Evolutionary conservation across 2,329 filamentous ascomycete species (phyloP), one percentile per base, ranked within the genome.

Genomic region (Colletotrichum noveboracense): DNA sequence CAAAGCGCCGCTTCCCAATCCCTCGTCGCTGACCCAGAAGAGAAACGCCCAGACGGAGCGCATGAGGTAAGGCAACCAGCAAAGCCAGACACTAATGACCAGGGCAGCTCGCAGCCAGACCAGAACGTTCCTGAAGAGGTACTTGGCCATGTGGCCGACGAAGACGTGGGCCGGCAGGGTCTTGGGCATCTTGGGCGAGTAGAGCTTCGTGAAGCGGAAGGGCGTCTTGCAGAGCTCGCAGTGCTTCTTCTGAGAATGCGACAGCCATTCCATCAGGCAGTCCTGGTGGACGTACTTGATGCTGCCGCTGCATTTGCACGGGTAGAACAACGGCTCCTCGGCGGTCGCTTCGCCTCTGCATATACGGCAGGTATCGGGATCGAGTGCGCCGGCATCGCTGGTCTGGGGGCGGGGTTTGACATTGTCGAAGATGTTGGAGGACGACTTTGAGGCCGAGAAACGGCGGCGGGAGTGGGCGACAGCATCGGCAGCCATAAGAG

Each of bases 201-300:
- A 99, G 52, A 99, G 91, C 86, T 99, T 99, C 69, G 97, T 99
- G 88, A 99, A 99, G 76, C 96, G 94, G 83, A 98, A 99, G 0
- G 96, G 93, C 4, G 97, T 99, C 88, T 99, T 99, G 92, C 97
- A 99, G 43, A 99, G 93, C 87, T 99, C 97, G 89, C 97, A 99
- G 88, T 99, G 95, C 85, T 98, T 98, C 91, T 99, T 99, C 84
- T 99, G 96, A 3, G 97, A 98, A 85, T 99, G 97, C 66, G 96
- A 96, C 26, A 99, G 89, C 97, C 97, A 99, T 86, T 98, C 96
- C 94, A 99, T 98, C 85, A 99, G 87, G 84, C 97, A 99, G 83
- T 97, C 95, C 85, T 99, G 97, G 84, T 99, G 97, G 77, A 99
- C 97, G 82, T 94, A 98, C 87, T 98, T 98, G 87, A 99, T 99